Evolutionary conservation across 202 grass and related monocot genomes (phyloP).

Genomic region (Zizania palustris): DNA sequence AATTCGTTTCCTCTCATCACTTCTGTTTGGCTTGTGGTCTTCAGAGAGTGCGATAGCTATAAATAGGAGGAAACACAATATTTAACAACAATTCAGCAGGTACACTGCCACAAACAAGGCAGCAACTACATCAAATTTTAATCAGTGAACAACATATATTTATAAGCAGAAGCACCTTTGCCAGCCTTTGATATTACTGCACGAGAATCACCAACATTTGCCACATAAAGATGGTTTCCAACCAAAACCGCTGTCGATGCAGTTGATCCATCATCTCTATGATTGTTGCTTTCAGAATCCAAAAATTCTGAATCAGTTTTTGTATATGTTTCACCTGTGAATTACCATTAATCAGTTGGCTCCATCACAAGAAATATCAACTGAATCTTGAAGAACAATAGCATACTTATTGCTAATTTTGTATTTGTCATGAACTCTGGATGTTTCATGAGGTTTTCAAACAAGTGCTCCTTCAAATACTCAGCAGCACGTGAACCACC

Average conservation of each 20-base stretch:
- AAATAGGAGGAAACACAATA: constrained; percentile 21
- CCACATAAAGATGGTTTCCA: constrained; percentile 83
- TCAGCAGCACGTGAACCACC: constrained; percentile 96
- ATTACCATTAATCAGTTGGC: constrained; percentile 33
- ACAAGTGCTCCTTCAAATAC: constrained; percentile 97
- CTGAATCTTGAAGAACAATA: neutral
- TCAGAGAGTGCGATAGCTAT: constrained; percentile 91
- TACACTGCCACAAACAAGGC: neutral
- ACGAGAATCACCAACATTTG: constrained; percentile 97
- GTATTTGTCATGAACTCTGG: constrained; percentile 83
- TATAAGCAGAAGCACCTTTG: constrained; percentile 64
- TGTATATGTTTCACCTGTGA: constrained; percentile 83
- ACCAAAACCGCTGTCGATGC: constrained; percentile 89
- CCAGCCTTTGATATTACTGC: constrained; percentile 89
- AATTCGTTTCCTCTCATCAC: constrained; percentile 91
- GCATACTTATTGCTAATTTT: constrained; percentile 85
- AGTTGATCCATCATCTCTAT: constrained; percentile 95
- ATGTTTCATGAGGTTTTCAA: constrained; percentile 91
- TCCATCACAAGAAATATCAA: constrained; percentile 5
- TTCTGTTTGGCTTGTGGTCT: constrained; percentile 98
- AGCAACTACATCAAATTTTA: constrained; percentile 21
- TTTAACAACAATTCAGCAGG: constrained; percentile 38
- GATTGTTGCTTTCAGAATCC: constrained; percentile 75
- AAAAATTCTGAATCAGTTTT: constrained; percentile 95
- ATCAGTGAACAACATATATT: constrained; percentile 34